Evolutionary conservation across 192 early-diverging fungal genomes (phyloP), one percentile per base, ranked within the genome.

Genomic region (Helicostylum pulchrum): DNA sequence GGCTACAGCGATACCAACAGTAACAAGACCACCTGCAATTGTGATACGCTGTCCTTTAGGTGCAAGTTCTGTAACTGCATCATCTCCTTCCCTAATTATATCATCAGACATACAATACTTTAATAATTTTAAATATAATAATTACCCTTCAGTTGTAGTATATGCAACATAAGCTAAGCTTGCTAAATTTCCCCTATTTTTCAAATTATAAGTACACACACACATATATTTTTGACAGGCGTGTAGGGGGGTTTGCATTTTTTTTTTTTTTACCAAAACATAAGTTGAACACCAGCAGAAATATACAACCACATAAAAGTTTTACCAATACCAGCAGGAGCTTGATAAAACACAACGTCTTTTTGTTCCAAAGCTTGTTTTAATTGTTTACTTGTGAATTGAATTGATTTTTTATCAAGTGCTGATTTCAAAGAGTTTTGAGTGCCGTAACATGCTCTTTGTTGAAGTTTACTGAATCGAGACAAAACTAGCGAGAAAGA

Each of bases 251-350:
- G 10, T 54, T 31, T n/a, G 7, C 11, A 17, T 32, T 36, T 54
- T 54, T 30, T 30, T 30, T 30, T 26, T 17, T 11, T 49, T 55
- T 66, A 72, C 73, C 74, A 76, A 31, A 76, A 76, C 43, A 76
- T 60, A 10, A 76, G 51, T 39, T 76, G 74, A 1, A 76, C 69
- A 21, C 61, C 66, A 10, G 74, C 68, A 9, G 69, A 71, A 30
- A 76, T 55, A 53, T 76, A 76, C 53, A 76, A 55, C 19, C 66
- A 68, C n/a, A 51, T 50, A 42, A 76, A 76, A 14, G 69, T 76
- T 34, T 65, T 53, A 1, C 30, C 60, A 0, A 54, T 66, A 45
- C 48, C 50, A 1, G 36, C n/a, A 14, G 74, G 69, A 10, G 65
- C 65, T 23, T 67, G 36, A 34, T 76, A 76, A 30, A 76, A 68